These are phyloP conservation scores for Lactarius pseudohatsudake DNA, from an alignment of 768 basidiomycete species.

Conservation along the genomic window DNA sequence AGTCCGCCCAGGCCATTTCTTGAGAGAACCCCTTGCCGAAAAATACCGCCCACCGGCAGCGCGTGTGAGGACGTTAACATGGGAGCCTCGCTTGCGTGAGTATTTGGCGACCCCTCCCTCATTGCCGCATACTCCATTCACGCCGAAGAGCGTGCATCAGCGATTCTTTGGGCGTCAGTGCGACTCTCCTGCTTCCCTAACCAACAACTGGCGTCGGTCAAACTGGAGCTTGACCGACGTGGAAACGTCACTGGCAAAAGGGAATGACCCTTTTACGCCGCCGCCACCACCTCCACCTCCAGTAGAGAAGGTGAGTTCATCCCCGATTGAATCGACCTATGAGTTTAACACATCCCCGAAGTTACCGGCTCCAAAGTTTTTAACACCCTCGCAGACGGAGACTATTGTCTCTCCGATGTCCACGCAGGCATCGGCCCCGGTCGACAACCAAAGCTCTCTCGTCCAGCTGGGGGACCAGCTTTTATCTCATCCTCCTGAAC, in stretches of 20 bases:
- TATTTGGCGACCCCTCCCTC: background rate
- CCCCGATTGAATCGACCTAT: background rate
- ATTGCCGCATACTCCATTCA: background rate
- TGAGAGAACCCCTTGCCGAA: constrained; percentile 11
- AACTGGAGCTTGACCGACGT: background rate
- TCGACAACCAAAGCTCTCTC: background rate
- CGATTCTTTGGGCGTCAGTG: background rate
- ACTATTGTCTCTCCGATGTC: background rate
- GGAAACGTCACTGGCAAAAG: background rate
- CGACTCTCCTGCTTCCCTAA: constrained; percentile 7
- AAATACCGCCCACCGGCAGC: constrained; percentile 20
- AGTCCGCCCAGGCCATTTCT: constrained; percentile 9
- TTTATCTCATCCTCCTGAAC: background rate
- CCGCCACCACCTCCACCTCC: background rate
- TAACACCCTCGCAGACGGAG: background rate
- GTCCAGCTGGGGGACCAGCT: background rate
- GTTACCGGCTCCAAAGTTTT: background rate
- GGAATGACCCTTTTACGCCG: background rate
- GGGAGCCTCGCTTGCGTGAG: constrained; percentile 5
- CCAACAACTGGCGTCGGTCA: constrained; percentile 13
- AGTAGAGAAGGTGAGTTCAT: background rate
- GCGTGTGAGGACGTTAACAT: constrained; percentile 22
- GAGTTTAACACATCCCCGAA: background rate
- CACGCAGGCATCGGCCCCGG: background rate
- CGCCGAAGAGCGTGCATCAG: constrained; percentile 10